These are phyloP conservation scores for Tilletia setariae DNA, from an alignment of 1,284 basidiomycete species.

Conservation along the genomic window DNA sequence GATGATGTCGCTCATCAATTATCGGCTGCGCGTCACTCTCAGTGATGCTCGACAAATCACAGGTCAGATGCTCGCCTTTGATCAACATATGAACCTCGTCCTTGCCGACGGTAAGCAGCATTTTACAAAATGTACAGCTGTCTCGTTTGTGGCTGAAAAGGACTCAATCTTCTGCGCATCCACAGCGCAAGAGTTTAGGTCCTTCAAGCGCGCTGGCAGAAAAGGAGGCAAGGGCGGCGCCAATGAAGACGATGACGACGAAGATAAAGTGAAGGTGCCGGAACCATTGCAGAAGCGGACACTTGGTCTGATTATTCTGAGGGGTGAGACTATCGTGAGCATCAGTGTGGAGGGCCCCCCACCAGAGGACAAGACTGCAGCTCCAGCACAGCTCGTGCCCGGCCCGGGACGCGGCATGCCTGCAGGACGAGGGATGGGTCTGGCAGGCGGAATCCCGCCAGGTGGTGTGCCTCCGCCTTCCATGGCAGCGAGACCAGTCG, in stretches of 20 bases:
- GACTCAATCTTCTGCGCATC: conserved; percentile 8
- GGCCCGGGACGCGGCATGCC: conserved; percentile 93
- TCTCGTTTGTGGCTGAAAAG: not conserved
- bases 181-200: conserved; percentile 49
- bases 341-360: conserved; percentile 94
- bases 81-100: conserved; percentile 99
- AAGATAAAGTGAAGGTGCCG: conserved; percentile 58
- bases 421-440: conserved; percentile 93
- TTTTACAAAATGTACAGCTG: not conserved
- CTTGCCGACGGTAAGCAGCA: conserved; percentile 94
- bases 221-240: conserved; percentile 32
- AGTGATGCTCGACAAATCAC: conserved; percentile 94
- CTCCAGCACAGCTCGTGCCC: conserved; percentile 75
- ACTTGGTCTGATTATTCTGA: conserved; percentile 88
- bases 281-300: conserved; percentile 95
- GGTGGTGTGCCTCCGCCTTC: conserved; percentile 58
- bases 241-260: conserved; percentile 35
- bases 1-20: conserved; percentile 97
- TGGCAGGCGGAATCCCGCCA: conserved; percentile 61
- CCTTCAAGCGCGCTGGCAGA: conserved; percentile 35
- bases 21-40: conserved; percentile 93
- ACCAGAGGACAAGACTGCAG: conserved; percentile 81
- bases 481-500: conserved; percentile 32
- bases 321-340: conserved; percentile 94
- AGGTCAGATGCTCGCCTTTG: conserved; percentile 98